Evolutionary conservation across 2,329 filamentous ascomycete species (phyloP), one percentile per base, ranked within the genome.

Genomic region (Cordyceps farinosa): DNA sequence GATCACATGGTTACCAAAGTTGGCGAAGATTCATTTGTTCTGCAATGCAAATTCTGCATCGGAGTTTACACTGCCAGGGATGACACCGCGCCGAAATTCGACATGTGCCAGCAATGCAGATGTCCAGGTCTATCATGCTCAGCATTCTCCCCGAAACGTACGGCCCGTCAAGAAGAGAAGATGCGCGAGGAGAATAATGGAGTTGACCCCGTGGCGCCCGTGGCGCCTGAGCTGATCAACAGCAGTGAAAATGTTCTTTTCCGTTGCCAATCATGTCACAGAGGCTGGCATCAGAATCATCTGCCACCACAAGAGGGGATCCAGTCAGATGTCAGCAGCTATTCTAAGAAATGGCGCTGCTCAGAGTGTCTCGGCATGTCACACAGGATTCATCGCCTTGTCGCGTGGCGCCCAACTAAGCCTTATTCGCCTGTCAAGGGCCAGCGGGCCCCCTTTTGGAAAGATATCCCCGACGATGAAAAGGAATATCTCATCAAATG

Each of bases 401-500:
- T 98, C 60, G 92, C 94, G 15, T 99, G 95, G 95, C 87, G 94
- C 64, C 92, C 92, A 0, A 73, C 80, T 0, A 30, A 54, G 3
- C 30, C 63, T 1, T 27, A 34, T 27, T 17, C 15, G 10, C 44
- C 60, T 32, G 45, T 44, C 22, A 62, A 51, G 30, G 60, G 52
- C 17, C 36, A 50, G 60, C 52, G 22, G 11, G 22, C 27, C n/a
- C 60, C 10, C 73, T 66, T 45, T 75, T 77, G 11, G 89, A 42
- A 56, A 27, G 45, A 95, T 70, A 55, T 75, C 38, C 56, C 55
- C 11, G 77, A 80, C 40, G 89, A 92, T 61, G 82, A 90, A n/a
- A 93, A 93, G 67, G 92, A 97, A 68, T 99, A 98, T 70, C 83
- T 99, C 2, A 78, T 99, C 69, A 97, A 95, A 72, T 98, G 93